A percentile compares a stretch with the other conserved stretches of the same genome.
Conservation (phyloP, 441 rosid genomes). For the Flueggea neowawraea region DNA sequence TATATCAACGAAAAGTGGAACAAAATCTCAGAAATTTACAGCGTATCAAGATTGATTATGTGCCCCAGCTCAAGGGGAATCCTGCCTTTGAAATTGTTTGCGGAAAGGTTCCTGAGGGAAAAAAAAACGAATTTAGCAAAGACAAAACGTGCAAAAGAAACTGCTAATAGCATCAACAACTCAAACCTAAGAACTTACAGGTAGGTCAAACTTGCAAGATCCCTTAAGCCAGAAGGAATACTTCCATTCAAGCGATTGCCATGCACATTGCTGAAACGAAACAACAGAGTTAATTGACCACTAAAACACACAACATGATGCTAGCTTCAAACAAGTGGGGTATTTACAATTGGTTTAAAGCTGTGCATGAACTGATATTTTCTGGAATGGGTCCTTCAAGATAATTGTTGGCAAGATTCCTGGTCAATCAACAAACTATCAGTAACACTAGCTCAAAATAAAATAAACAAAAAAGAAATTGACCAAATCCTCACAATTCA, state of each 20-base stretch:
- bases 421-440: conserved; percentile 13
- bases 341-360: conserved; percentile 83
- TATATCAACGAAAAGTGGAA: not conserved
- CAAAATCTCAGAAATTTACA: conserved; percentile 40
- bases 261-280: conserved; percentile 62
- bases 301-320: not conserved
- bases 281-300: not conserved
- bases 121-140: not conserved
- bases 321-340: not conserved
- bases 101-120: conserved; percentile 72
- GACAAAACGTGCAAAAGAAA: not conserved
- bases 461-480: not conserved
- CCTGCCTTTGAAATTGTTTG: conserved; percentile 67
- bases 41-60: conserved; percentile 78
- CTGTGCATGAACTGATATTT: conserved; percentile 75
- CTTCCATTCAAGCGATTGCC: conserved; percentile 75
- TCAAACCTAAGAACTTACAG: conserved; percentile 43
- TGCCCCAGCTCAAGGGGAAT: conserved; percentile 79
- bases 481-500: conserved; percentile 59
- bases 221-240: conserved; percentile 61
- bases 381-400: conserved; percentile 85
- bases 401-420: conserved; percentile 86
- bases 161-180: not conserved
- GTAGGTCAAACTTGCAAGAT: conserved; percentile 82
- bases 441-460: not conserved